Evolutionary conservation across 768 basidiomycete species (phyloP), one percentile per base, ranked within the genome.

Genomic region (Dioszegia hungarica): DNA sequence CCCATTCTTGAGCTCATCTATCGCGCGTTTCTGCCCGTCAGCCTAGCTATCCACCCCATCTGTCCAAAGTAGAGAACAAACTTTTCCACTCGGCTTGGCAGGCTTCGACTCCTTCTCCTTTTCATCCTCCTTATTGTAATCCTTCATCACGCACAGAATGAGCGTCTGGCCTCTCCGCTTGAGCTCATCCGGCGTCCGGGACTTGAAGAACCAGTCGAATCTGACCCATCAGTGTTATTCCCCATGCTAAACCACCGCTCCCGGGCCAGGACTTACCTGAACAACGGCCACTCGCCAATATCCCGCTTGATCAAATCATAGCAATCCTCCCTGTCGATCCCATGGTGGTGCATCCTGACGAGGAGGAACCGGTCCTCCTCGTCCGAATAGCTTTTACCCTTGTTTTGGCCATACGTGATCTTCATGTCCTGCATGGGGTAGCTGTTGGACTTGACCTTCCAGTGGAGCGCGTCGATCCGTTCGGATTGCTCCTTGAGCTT

Each of bases 181-280:
- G 55, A 98, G 78, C 77, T 98, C 94, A 67, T 89, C 86, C 2
- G 90, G 85, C 11, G 88, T 89, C 53, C 94, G 79, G 62, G 89
- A 90, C 80, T 94, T 93, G 81, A 92, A 87, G 79, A 95, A 97
- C 94, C 92, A 97, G 70, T 97, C 92, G 67, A 98, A 98, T 20
- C 76, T 77, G 52, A 12, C 52, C 28, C 8, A n/a, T 12, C 3
- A 44, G 27, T 47, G n/a, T n/a, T n/a, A n/a, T n/a, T n/a, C n/a
- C n/a, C n/a, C n/a, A n/a, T n/a, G n/a, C n/a, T n/a, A n/a, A n/a
- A n/a, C n/a, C n/a, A n/a, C n/a, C n/a, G n/a, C n/a, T n/a, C n/a
- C n/a, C n/a, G n/a, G n/a, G n/a, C n/a, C n/a, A n/a, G 38, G 33
- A 58, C 70, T 63, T 36, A 77, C 75, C 93, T 81, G 79, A 97